Evolutionary conservation across 805 yeast genomes (phyloP).

Genomic region (Starmerella bombi): DNA sequence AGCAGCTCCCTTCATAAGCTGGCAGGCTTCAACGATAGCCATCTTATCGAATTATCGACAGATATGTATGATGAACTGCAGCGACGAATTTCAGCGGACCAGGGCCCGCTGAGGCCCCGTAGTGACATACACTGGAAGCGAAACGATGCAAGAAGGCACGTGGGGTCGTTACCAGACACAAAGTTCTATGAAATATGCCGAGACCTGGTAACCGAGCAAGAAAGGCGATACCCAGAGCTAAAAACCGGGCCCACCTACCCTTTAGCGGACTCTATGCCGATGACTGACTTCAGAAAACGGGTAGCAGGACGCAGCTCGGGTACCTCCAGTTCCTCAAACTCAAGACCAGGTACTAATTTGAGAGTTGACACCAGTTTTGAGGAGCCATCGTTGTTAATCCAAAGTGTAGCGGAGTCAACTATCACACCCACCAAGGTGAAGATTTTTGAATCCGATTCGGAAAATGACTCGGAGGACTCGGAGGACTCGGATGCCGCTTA

Average conservation of each 20-base stretch:
- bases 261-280: conserved; percentile 10
- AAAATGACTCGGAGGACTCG: conserved; percentile 8
- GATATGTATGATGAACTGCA: conserved; percentile 89
- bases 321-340: not conserved
- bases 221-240: conserved; percentile 50
- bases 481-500: too few relatives aligned
- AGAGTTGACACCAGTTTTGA: not conserved
- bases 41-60: conserved; percentile 79
- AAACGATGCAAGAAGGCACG: conserved; percentile 86
- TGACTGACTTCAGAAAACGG: not conserved
- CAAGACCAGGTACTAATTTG: not conserved
- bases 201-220: conserved; percentile 78
- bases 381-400: conserved; percentile 10
- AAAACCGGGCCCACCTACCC: conserved; percentile 15
- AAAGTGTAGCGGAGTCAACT: conserved; percentile 34
- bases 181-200: conserved; percentile 82
- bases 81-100: conserved; percentile 52
- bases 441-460: conserved; percentile 80
- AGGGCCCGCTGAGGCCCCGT: conserved; percentile 47
- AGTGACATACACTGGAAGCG: conserved; percentile 78
- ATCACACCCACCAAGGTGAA: conserved; percentile 78
- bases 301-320: not conserved
- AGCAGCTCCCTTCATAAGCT: conserved; percentile 34
- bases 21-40: conserved; percentile 42
- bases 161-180: conserved; percentile 66